Evolutionary conservation across 176 grass and related monocot species (phyloP), one percentile per base, ranked within the genome.

Genomic region (Ananas comosus): DNA sequence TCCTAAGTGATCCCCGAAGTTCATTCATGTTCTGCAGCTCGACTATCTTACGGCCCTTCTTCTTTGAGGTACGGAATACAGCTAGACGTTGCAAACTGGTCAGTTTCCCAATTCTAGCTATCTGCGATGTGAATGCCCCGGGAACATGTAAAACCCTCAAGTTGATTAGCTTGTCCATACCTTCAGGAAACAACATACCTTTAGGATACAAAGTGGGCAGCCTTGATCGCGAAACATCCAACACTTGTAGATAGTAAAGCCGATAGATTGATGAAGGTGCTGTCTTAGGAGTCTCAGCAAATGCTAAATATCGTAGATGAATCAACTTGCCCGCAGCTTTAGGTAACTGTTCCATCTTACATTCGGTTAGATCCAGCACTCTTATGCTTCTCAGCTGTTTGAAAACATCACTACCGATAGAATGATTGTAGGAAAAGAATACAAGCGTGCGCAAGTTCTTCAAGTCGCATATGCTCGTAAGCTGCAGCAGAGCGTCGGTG

Each of bases 281-380:
- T 68, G 69, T 47, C 56, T 19, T 71, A 16, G 72, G 76, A 57
- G 71, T 57, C 49, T 76, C 65, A 59, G 56, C 33, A 42, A 87
- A 66, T 54, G 84, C 68, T 1, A 90, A 56, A 79, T 86, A 83
- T 0, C 87, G 76, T 66, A 90, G 69, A 64, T 90, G 83, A 63
- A 77, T 80, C 13, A 80, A 63, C 18, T 22, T 12, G 48, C 67
- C 67, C 27, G 82, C 58, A 53, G 80, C 65, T 70, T 61, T 57
- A 11, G 87, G 80, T 9, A 90, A 51, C 21, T 17, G 77, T 22
- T 82, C 17, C 58, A 83, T 49, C 29, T 68, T 73, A 51, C 83
- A 86, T 58, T 73, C 73, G 11, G 47, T 64, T 24, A 90, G 42
- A n/a, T 83, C 83, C 16, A 90, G 65, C 11, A 90, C 80, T n/a